Conservation (phyloP, 2,329 filamentous ascomycete genomes). For the Fusarium ramigenum region DNA sequence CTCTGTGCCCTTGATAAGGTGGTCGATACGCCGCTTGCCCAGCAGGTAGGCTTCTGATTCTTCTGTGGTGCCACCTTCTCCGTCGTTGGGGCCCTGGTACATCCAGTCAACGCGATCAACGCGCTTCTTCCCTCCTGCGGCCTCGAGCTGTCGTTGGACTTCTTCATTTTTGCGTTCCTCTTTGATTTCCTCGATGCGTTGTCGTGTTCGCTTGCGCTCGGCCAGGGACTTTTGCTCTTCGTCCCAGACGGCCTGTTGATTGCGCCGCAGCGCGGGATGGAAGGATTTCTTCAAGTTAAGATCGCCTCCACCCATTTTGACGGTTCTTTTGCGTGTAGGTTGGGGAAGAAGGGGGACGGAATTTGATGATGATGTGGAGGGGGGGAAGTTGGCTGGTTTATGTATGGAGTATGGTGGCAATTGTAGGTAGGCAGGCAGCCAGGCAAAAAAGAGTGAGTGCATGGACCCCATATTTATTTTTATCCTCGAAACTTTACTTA, state of each 20-base stretch:
- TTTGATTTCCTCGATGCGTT: slow-evolving; percentile 90
- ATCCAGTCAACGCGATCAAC: slow-evolving; percentile 95
- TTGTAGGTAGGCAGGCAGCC: slow-evolving; percentile 22
- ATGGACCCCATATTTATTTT: background rate
- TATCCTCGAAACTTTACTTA: background rate
- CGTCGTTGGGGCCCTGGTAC: slow-evolving; percentile 87
- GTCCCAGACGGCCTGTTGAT: slow-evolving; percentile 89
- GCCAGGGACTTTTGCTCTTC: slow-evolving; percentile 92
- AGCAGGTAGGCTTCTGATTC: slow-evolving; percentile 94
- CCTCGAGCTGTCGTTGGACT: slow-evolving; percentile 88
- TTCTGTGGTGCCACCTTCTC: slow-evolving; percentile 79
- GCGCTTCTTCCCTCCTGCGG: slow-evolving; percentile 82
- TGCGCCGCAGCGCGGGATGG: slow-evolving; percentile 90
- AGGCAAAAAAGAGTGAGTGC: background rate
- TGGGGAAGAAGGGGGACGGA: background rate
- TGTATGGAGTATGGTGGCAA: slow-evolving; percentile 27
- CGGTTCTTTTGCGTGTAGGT: slow-evolving; percentile 45
- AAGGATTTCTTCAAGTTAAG: slow-evolving; percentile 96
- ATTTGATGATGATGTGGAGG: background rate
- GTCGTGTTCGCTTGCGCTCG: slow-evolving; percentile 92
- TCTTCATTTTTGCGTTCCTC: slow-evolving; percentile 95
- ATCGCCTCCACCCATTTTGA: slow-evolving; percentile 86
- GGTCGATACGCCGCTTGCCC: slow-evolving; percentile 91
- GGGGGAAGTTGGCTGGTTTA: background rate
- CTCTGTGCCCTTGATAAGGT: slow-evolving; percentile 79